Percentiles rank a stretch among this genome's conserved stretches.
These are phyloP conservation scores for Thecaphora frezii DNA, from an alignment of 1,284 basidiomycete species.

Conservation along the genomic window DNA sequence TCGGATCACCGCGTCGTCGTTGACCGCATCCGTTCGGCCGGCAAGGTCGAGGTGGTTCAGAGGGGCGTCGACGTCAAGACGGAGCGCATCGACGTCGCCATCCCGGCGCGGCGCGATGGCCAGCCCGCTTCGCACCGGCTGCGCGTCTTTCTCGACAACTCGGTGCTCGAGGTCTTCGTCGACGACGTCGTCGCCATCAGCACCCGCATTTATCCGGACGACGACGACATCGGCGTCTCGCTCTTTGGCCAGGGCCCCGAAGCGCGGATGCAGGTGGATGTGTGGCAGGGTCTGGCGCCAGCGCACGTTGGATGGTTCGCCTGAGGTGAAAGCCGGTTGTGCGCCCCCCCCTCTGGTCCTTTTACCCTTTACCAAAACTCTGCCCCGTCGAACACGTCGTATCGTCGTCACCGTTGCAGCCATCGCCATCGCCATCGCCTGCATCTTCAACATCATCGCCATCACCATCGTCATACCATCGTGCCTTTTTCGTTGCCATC, in stretches of 20 bases:
- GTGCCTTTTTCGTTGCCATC: no score
- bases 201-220: conserved; percentile 40
- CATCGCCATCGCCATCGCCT: no score
- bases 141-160: conserved; percentile 41
- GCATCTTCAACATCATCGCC: no score
- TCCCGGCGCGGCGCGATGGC: not conserved
- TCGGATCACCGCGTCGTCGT: conserved; percentile 15
- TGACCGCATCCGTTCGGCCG: conserved; percentile 21
- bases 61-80: conserved; percentile 28
- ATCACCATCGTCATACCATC: no score
- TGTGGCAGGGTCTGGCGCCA: conserved; percentile 23
- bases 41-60: conserved; percentile 9
- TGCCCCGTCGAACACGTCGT: no score
- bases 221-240: conserved; percentile 11
- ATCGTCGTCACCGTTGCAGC: no score
- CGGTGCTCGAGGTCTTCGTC: conserved; percentile 44
- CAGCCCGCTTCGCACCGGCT: conserved; percentile 7
- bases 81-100: conserved; percentile 10
- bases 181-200: conserved; percentile 34
- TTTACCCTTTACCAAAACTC: no score
- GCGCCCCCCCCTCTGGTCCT: no score
- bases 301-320: conserved; percentile 5
- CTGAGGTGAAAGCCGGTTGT: no score
- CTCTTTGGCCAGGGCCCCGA: conserved; percentile 5
- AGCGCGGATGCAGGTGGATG: not conserved